Evolutionary conservation across 352 stramenopile species (phyloP).

Genomic region (Phytophthora pinifolia): DNA sequence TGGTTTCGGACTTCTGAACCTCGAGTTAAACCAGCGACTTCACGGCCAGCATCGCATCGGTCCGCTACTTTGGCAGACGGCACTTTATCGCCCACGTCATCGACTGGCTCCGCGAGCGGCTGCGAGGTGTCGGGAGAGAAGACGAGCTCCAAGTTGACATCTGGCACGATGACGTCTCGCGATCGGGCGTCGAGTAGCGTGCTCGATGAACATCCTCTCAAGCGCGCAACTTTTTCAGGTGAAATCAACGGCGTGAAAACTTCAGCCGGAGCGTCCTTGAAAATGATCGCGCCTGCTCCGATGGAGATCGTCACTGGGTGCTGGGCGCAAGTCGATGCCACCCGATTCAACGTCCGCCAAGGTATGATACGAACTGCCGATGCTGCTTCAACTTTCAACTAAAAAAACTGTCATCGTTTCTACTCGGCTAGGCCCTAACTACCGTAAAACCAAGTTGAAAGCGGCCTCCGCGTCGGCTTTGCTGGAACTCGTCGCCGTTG

Average conservation of each 20-base stretch:
- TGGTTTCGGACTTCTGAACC: conserved; percentile 32
- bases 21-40: background rate
- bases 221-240: conserved; percentile 23
- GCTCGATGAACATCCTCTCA: conserved; percentile 3
- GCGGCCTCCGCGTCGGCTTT: conserved; percentile 54
- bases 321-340: conserved; percentile 69
- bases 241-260: conserved; percentile 42
- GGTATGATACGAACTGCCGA: conserved; percentile 23
- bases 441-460: conserved; percentile 77
- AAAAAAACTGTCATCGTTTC: background rate
- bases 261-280: conserved; percentile 56
- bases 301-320: conserved; percentile 40
- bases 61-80: background rate
- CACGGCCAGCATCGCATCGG: background rate
- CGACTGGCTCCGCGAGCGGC: conserved; percentile 4
- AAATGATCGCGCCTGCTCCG: conserved; percentile 42
- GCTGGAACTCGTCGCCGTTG: conserved; percentile 62
- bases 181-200: conserved; percentile 11
- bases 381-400: background rate
- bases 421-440: conserved; percentile 54
- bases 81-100: conserved; percentile 8
- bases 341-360: conserved; percentile 82
- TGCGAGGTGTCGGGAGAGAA: conserved; percentile 12
- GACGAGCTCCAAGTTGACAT: conserved; percentile 1
- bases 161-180: background rate